Conservation (phyloP, 768 basidiomycete species). For the Pulveroboletus sp. region DNA sequence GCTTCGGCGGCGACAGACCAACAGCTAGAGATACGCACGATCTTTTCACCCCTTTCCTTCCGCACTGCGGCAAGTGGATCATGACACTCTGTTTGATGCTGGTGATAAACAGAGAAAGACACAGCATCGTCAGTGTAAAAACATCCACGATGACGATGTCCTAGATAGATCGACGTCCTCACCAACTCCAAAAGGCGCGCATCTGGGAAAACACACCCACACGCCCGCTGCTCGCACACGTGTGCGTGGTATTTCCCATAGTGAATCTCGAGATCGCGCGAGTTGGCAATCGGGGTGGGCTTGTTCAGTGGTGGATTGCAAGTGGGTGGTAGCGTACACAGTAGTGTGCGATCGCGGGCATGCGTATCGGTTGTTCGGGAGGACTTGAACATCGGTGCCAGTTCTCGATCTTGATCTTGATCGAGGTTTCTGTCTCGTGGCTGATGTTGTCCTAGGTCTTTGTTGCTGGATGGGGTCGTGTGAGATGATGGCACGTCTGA, state of each 20-base stretch:
- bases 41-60: slow-evolving; percentile 80
- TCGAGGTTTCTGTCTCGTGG: not conserved
- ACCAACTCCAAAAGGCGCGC: slow-evolving; percentile 74
- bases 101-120: slow-evolving; percentile 3
- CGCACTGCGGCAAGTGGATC: slow-evolving; percentile 77
- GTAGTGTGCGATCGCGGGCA: slow-evolving; percentile 36
- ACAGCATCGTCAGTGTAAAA: not conserved
- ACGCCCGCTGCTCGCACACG: slow-evolving; percentile 66
- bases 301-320: slow-evolving; percentile 54
- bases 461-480: slow-evolving; percentile 15
- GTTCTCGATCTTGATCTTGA: slow-evolving; percentile 16
- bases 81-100: slow-evolving; percentile 86
- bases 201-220: slow-evolving; percentile 83
- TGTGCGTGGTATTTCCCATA: slow-evolving; percentile 83
- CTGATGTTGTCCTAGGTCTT: not conserved
- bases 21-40: slow-evolving; percentile 40
- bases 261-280: slow-evolving; percentile 73
- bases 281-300: slow-evolving; percentile 59
- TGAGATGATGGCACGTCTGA: slow-evolving; percentile 32
- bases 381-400: slow-evolving; percentile 29
- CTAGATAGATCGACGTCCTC: slow-evolving; percentile 28
- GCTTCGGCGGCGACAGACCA: slow-evolving; percentile 11
- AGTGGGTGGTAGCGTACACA: slow-evolving; percentile 80
- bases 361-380: slow-evolving; percentile 26
- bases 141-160: not conserved